A percentile compares a stretch with the other conserved stretches of the same genome.
These are phyloP conservation scores for Nicotiana undulata DNA, from an alignment of 257 asterid species.

Conservation along the genomic window DNA sequence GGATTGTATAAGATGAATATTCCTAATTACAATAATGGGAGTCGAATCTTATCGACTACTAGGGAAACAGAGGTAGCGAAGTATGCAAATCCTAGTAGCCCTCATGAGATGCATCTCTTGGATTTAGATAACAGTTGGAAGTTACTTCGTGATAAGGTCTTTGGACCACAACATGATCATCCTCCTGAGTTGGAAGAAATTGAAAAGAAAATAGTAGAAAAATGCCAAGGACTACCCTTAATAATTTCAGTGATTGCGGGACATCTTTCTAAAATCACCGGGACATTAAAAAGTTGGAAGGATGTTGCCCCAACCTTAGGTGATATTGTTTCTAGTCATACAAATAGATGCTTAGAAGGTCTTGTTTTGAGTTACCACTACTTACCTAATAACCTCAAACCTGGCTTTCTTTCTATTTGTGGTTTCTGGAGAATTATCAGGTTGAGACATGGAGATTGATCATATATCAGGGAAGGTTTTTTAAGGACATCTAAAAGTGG, in stretches of 20 bases:
- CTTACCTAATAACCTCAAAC: constrained; percentile 8
- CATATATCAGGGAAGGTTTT: constrained; percentile 9
- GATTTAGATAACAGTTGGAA: neutral
- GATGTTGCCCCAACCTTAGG: neutral
- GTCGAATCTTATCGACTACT: constrained; percentile 13
- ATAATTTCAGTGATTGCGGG: neutral
- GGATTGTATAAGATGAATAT: neutral
- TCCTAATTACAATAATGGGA: neutral
- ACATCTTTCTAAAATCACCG: neutral
- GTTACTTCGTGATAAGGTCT: neutral
- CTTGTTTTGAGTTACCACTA: neutral
- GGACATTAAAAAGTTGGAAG: neutral
- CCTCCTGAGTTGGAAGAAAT: neutral
- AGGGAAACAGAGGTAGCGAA: neutral
- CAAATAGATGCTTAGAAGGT: neutral
- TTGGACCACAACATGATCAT: neutral
- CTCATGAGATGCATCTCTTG: neutral
- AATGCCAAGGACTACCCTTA: constrained; percentile 5
- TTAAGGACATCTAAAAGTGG: neutral
- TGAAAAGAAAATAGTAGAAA: neutral
- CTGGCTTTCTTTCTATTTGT: constrained; percentile 1
- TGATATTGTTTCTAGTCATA: neutral
- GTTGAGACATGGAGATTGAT: neutral
- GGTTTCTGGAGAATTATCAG: neutral
- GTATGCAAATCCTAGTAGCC: neutral